These are phyloP conservation scores for Acanthamoeba pearcei DNA, from an alignment of 208 protist genomes.

Conservation along the genomic window DNA sequence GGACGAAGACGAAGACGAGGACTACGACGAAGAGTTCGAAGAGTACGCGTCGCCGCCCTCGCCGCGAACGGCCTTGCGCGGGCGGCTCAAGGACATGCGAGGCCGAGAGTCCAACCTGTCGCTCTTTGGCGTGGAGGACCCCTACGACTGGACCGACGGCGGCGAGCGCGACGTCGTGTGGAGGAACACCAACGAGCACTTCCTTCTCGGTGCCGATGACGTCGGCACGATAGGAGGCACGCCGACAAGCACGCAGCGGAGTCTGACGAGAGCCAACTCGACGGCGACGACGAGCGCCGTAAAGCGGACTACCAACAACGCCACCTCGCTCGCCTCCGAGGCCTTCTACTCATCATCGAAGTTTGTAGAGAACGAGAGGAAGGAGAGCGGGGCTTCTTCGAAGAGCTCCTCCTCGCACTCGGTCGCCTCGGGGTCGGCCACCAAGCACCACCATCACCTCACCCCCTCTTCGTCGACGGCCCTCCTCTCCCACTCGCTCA, in stretches of 20 bases:
- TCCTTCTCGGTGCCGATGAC: not conserved
- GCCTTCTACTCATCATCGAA: slow-evolving; percentile 1
- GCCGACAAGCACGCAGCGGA: not conserved
- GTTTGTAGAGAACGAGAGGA: not conserved
- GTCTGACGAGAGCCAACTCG: not conserved
- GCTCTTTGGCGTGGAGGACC: not conserved
- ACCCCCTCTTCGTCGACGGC: not conserved
- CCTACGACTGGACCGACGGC: slow-evolving; percentile 9
- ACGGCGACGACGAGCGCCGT: not conserved
- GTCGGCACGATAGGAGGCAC: not conserved
- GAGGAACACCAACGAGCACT: not conserved
- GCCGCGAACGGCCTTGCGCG: not conserved
- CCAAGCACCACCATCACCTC: not conserved
- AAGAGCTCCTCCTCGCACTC: not conserved
- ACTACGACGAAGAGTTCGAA: slow-evolving; percentile 1
- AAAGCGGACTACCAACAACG: not conserved
- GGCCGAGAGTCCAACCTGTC: slow-evolving; percentile 6
- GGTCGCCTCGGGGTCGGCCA: not conserved
- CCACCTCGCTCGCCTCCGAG: not conserved
- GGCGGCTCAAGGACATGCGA: slow-evolving; percentile 4
- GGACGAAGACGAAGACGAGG: slow-evolving; percentile 1
- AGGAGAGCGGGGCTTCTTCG: not conserved
- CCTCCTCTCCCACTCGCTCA: not conserved
- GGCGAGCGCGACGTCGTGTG: slow-evolving; percentile 44
- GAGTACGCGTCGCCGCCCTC: slow-evolving; percentile 28